Evolutionary conservation across 2,329 filamentous ascomycete genomes (phyloP).

Genomic region (Ophiostoma novo-ulmi): DNA sequence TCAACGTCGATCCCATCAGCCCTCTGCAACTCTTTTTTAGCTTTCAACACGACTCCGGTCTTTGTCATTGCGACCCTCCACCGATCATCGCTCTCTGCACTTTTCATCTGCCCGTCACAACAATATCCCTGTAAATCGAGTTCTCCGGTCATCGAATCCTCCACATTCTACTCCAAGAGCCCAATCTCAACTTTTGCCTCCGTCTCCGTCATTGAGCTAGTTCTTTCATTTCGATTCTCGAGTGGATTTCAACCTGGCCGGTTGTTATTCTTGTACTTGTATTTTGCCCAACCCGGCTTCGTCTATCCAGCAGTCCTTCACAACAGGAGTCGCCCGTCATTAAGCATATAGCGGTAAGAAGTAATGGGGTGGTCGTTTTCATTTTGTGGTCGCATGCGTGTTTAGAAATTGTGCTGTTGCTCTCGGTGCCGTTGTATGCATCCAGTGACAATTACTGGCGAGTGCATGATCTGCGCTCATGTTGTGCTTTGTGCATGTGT

Average conservation of each 20-base stretch:
- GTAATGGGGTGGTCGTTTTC: neutral
- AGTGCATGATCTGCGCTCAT: neutral
- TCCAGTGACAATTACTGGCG: neutral
- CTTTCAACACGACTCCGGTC: conserved; percentile 14
- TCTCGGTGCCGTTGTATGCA: neutral
- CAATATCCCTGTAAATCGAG: neutral
- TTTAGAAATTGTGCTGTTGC: neutral
- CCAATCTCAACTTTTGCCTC: neutral
- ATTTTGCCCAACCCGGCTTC: neutral
- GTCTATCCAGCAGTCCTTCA: neutral
- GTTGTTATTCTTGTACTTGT: neutral
- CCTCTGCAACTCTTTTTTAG: neutral
- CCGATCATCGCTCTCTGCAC: conserved; percentile 9
- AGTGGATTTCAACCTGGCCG: neutral
- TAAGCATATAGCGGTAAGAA: neutral
- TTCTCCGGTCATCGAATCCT: neutral
- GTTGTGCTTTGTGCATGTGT: neutral
- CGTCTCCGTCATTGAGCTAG: neutral
- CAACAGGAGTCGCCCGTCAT: neutral
- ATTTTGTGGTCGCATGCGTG: neutral
- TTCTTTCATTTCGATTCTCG: neutral
- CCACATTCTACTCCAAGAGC: neutral
- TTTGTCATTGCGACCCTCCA: conserved; percentile 2
- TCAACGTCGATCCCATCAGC: conserved; percentile 13
- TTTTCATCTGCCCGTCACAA: neutral